Percentiles rank a stretch among this genome's conserved stretches.
Evolutionary conservation across 2,329 filamentous ascomycete genomes (phyloP).

Genomic region (Xylariaceae sp.): DNA sequence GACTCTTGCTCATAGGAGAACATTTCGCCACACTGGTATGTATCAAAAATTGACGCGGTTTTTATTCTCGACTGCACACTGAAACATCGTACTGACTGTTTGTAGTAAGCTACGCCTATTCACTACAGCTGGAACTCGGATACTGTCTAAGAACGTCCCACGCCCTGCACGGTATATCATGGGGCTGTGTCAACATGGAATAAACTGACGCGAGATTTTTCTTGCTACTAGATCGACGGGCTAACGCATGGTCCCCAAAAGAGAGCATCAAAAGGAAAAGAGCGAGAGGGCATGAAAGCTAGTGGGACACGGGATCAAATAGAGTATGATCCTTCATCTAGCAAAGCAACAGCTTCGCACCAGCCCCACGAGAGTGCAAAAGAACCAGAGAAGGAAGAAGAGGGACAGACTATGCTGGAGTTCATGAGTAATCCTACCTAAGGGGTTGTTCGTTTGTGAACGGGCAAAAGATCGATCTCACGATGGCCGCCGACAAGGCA

Average conservation of each 20-base stretch:
- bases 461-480: too few relatives aligned
- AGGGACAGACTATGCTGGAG: slow-evolving; percentile 9
- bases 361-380: not conserved
- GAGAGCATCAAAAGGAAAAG: not conserved
- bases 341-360: not conserved
- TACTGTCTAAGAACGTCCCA: too few relatives aligned
- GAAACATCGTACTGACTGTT: too few relatives aligned
- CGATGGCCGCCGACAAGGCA: too few relatives aligned
- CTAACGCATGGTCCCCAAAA: too few relatives aligned
- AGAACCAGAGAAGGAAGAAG: not conserved
- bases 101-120: too few relatives aligned
- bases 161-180: too few relatives aligned
- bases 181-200: too few relatives aligned
- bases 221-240: too few relatives aligned
- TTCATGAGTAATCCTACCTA: slow-evolving; percentile 9
- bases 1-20: not conserved
- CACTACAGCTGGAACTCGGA: too few relatives aligned
- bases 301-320: not conserved
- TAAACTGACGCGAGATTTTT: too few relatives aligned
- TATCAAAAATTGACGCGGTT: not conserved
- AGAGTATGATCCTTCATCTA: not conserved
- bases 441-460: not conserved
- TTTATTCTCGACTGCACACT: too few relatives aligned
- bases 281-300: not conserved
- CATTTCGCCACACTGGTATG: not conserved